Conservation (phyloP, 108 stramenopile species). For the Cylindrotheca fusiformis region DNA sequence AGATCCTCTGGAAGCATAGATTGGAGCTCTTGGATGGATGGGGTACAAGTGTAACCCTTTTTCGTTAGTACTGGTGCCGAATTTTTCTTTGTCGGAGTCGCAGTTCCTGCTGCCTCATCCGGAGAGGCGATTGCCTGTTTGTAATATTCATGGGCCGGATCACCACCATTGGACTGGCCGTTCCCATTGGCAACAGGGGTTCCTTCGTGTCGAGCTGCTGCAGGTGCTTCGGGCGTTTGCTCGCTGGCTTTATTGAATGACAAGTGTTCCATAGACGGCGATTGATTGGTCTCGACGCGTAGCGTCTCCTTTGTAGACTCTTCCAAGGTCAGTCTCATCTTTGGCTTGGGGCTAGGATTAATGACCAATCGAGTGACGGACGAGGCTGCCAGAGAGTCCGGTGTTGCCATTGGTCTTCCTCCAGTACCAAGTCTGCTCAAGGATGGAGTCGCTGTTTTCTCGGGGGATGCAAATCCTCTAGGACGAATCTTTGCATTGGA, state of each 20-base stretch:
- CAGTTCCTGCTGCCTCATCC: conserved; percentile 5
- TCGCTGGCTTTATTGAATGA: not conserved
- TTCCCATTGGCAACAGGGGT: too few species aligned
- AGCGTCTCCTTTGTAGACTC: not conserved
- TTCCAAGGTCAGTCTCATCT: conserved; percentile 24
- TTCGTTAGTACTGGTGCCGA: conserved; percentile 72
- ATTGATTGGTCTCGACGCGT: conserved; percentile 1
- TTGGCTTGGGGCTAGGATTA: conserved; percentile 27
- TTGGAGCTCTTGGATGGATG: conserved; percentile 56
- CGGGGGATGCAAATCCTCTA: conserved; percentile 64
- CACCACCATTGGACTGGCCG: conserved; percentile 11
- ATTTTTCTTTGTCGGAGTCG: not conserved
- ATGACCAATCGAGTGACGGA: conserved; percentile 27
- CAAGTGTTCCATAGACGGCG: not conserved
- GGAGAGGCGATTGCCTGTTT: conserved; percentile 48
- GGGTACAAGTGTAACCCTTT: conserved; percentile 77
- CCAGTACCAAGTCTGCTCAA: conserved; percentile 24
- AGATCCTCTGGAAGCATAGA: conserved; percentile 84
- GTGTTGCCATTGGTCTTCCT: conserved; percentile 33
- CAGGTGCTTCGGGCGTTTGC: not conserved
- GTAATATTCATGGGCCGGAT: conserved; percentile 77
- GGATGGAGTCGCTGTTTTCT: conserved; percentile 35
- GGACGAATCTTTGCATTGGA: conserved; percentile 76
- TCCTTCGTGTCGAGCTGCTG: not conserved
- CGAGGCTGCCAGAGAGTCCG: conserved; percentile 28